Evolutionary conservation across 2,329 filamentous ascomycete genomes (phyloP), one percentile per base, ranked within the genome.

Genomic region (Stachybotrys echinatus): DNA sequence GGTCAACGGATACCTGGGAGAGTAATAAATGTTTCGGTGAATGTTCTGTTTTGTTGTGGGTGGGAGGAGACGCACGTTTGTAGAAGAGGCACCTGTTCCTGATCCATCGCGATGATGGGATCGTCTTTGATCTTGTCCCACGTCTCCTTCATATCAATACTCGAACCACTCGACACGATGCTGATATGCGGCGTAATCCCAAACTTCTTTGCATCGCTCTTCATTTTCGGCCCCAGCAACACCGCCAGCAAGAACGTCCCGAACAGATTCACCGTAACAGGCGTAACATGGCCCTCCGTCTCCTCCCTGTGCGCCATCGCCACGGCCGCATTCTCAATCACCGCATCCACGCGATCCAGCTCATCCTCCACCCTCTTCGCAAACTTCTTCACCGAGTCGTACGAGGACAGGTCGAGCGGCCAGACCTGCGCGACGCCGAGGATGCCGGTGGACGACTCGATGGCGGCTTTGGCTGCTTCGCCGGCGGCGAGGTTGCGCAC

Each of bases 221-320:
- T 65, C 55, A 80, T 56, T 34, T 64, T 59, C 0, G 75, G 75
- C 17, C 80, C 56, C 43, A 77, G 52, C 38, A 70, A 53, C 3
- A 77, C 42, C 0, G 67, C 68, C 45, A 79, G 62, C 37, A 78
- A 59, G 34, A 74, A 69, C 0, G 72, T 77, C 14, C 67, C 66
- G 14, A 79, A 58, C 18, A 77, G 67, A 53, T 79, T 79, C 50
- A 77, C 67, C 4, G 70, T 72, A 31, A 76, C 55, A n/a, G 65
- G 67, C 12, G 55, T 54, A 58, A 76, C 73, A 51, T 69, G 64
- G 3, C 71, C 74, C 48, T 73, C 71, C n/a, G 61, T 57, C 42
- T 61, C 48, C 2, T 51, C 42, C 17, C 50, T 56, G 2, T 48
- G 31, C 5, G 43, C 8, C 14, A 53, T 48, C 2, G 54, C 45